Evolutionary conservation across 1,284 basidiomycete species (phyloP).

Genomic region (Fomitopsis betulina): DNA sequence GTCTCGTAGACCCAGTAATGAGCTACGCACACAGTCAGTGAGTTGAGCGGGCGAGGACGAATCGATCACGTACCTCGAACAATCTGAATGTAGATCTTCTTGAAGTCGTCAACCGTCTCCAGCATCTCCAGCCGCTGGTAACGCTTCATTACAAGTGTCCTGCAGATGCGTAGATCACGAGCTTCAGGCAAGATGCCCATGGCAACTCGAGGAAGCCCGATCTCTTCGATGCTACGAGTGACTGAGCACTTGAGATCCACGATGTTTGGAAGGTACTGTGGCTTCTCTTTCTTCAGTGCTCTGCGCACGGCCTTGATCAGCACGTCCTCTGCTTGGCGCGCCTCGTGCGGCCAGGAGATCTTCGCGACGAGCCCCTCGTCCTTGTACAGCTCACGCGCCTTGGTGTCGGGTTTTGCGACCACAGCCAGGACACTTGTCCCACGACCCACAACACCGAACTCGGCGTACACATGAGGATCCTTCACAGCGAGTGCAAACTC

Average conservation of each 20-base stretch:
- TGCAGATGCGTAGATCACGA: too few relatives aligned
- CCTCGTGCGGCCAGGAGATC: neutral
- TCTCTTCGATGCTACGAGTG: too few relatives aligned
- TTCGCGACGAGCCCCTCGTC: neutral
- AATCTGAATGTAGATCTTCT: conserved; percentile 16
- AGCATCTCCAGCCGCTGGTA: conserved; percentile 18
- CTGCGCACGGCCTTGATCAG: neutral
- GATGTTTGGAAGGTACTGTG: conserved; percentile 1
- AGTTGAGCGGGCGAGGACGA: neutral
- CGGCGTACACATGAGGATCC: neutral
- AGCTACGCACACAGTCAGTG: neutral
- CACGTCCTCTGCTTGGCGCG: neutral
- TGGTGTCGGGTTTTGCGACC: neutral
- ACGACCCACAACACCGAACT: conserved; percentile 1
- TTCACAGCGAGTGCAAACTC: neutral
- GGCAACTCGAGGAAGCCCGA: too few relatives aligned
- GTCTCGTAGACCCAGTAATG: conserved; percentile 8
- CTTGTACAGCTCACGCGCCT: neutral
- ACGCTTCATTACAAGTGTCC: conserved; percentile 7
- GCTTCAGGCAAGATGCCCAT: too few relatives aligned
- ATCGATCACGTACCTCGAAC: conserved; percentile 17
- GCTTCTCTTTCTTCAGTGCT: neutral
- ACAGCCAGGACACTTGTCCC: conserved; percentile 9
- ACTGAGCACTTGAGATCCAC: too few relatives aligned
- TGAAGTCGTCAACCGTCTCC: conserved; percentile 16